phyloP scores from a whole-genome alignment of 768 basidiomycete species.

The Fomitopsis serialis region DNA sequence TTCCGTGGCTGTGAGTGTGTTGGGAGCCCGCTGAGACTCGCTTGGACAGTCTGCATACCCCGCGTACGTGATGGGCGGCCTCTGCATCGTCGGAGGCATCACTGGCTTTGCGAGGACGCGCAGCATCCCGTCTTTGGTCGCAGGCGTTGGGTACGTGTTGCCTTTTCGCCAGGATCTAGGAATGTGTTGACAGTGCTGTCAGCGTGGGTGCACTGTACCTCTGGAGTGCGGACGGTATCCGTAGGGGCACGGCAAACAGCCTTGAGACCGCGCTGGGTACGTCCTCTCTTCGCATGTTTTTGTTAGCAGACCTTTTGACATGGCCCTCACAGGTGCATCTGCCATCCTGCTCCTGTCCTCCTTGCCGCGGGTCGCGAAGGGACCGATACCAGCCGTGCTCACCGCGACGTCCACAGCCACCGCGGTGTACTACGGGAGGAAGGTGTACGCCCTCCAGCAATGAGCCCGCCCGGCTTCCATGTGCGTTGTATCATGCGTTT shows the following conservation, averaged over 20 bases:
- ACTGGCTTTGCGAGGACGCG: conserved; percentile 68
- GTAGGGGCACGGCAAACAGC: conserved; percentile 68
- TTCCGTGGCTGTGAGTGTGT: not conserved
- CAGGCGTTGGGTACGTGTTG: conserved; percentile 63
- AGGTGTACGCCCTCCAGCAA: conserved; percentile 31
- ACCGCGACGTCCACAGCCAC: conserved; percentile 56
- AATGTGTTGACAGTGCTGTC: not conserved
- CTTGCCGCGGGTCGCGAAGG: conserved; percentile 64
- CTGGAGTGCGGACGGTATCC: conserved; percentile 73
- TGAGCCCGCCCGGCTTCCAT: not conserved
- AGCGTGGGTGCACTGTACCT: conserved; percentile 79
- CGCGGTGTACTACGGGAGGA: conserved; percentile 66
- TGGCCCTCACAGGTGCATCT: conserved; percentile 53
- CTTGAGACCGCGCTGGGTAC: conserved; percentile 71
- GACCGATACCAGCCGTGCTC: conserved; percentile 64
- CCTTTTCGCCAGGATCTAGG: not conserved
- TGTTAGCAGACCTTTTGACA: not conserved
- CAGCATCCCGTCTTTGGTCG: conserved; percentile 78
- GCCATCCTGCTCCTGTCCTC: conserved; percentile 65
- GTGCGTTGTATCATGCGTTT: not conserved
- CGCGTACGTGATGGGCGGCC: conserved; percentile 68
- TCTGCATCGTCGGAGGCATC: conserved; percentile 74
- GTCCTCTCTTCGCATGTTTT: conserved; percentile 6
- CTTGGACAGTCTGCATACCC: conserved; percentile 68
- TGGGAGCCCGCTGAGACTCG: not conserved